Percentiles rank a stretch among this genome's conserved stretches.
Conservation (phyloP, 306 rosid species). For the Erythrophleum fordii region DNA sequence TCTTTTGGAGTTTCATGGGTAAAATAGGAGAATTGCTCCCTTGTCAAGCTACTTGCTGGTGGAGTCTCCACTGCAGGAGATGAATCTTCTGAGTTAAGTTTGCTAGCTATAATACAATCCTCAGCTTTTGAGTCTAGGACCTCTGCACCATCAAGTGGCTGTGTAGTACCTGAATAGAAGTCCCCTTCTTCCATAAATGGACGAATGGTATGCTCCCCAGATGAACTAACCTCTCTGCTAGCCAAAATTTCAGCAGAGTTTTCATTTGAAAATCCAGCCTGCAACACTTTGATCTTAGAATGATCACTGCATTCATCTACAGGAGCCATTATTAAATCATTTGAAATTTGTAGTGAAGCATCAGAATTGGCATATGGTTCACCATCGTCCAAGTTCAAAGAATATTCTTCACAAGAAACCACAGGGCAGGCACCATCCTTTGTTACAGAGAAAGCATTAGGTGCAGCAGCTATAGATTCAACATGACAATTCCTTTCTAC, state of each 20-base stretch:
- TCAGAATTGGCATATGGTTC: slow-evolving; percentile 48
- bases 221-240: slow-evolving; percentile 44
- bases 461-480: slow-evolving; percentile 41
- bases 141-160: slow-evolving; percentile 39
- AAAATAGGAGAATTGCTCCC: slow-evolving; percentile 41
- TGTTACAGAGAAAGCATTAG: slow-evolving; percentile 40
- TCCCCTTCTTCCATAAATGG: slow-evolving; percentile 47
- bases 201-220: slow-evolving; percentile 41
- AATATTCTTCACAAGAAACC: slow-evolving; percentile 45
- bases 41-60: slow-evolving; percentile 38
- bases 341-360: slow-evolving; percentile 40
- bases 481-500: slow-evolving; percentile 44
- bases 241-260: slow-evolving; percentile 34
- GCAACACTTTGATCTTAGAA: slow-evolving; percentile 42
- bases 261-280: slow-evolving; percentile 42
- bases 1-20: slow-evolving; percentile 43
- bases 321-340: slow-evolving; percentile 46
- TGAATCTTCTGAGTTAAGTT: slow-evolving; percentile 39
- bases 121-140: slow-evolving; percentile 42
- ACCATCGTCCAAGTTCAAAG: slow-evolving; percentile 42
- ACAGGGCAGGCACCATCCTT: slow-evolving; percentile 41
- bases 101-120: slow-evolving; percentile 37
- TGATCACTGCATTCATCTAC: slow-evolving; percentile 41
- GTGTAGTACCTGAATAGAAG: slow-evolving; percentile 37
- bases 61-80: slow-evolving; percentile 43